Evolutionary conservation across 805 yeast species (phyloP).

Genomic region (Hanseniaspora occidentalis): DNA sequence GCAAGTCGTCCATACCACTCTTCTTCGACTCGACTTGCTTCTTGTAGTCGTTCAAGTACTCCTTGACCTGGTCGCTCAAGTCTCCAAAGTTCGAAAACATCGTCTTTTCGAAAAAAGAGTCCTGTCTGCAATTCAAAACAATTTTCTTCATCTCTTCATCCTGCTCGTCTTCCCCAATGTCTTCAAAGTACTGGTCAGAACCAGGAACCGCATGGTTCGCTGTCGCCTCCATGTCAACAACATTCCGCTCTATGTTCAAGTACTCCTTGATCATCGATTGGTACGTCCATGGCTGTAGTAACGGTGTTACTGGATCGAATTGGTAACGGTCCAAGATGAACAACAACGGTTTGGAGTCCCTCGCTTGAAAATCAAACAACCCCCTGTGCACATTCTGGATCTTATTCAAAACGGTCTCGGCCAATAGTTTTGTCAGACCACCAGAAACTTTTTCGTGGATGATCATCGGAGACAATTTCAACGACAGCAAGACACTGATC

Average conservation of each 20-base stretch:
- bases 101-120: constrained; percentile 63
- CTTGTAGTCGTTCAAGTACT: constrained; percentile 73
- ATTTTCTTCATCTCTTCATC: constrained; percentile 18
- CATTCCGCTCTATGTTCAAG: constrained; percentile 68
- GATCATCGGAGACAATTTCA: constrained; percentile 68
- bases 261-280: constrained; percentile 96
- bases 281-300: constrained; percentile 92
- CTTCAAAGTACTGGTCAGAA: constrained; percentile 23
- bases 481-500: constrained; percentile 34
- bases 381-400: constrained; percentile 42
- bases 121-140: constrained; percentile 58
- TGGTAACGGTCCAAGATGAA: constrained; percentile 63
- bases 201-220: constrained; percentile 47
- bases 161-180: constrained; percentile 1
- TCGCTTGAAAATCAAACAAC: constrained; percentile 51
- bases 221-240: constrained; percentile 53
- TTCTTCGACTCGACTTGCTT: constrained; percentile 62
- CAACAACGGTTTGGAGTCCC: constrained; percentile 61
- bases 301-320: constrained; percentile 88
- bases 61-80: constrained; percentile 75
- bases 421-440: constrained; percentile 36
- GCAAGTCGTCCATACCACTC: constrained; percentile 55
- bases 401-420: constrained; percentile 49
- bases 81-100: constrained; percentile 93
- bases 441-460: constrained; percentile 63